Evolutionary conservation across 805 yeast species (phyloP).

Genomic region (Kockiozyma suomiensis): DNA sequence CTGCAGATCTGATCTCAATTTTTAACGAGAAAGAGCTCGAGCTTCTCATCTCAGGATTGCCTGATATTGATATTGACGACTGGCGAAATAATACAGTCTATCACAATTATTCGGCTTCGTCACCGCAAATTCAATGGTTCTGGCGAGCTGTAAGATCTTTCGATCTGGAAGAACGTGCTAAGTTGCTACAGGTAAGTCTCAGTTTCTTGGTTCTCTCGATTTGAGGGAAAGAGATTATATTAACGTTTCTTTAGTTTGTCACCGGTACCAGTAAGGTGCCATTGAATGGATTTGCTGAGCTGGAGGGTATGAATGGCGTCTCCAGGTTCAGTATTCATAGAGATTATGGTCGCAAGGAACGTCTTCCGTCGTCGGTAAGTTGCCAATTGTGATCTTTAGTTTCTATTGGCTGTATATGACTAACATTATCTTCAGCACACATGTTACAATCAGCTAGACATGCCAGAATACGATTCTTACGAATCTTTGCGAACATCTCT

Average conservation of each 20-base stretch:
- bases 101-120: slow-evolving; percentile 77
- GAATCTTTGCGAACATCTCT: slow-evolving; percentile 81
- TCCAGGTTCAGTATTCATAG: slow-evolving; percentile 87
- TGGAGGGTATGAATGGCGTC: slow-evolving; percentile 84
- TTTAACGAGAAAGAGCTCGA: slow-evolving; percentile 97
- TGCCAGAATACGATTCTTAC: slow-evolving; percentile 90
- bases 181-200: slow-evolving; percentile 68
- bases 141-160: slow-evolving; percentile 97
- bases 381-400: background rate
- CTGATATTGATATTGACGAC: slow-evolving; percentile 93
- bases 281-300: slow-evolving; percentile 84
- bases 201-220: too few species aligned
- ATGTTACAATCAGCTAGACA: slow-evolving; percentile 91
- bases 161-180: slow-evolving; percentile 92
- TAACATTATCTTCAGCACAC: slow-evolving; percentile 56
- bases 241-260: slow-evolving; percentile 54
- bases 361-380: slow-evolving; percentile 76
- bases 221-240: too few species aligned
- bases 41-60: slow-evolving; percentile 87
- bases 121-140: slow-evolving; percentile 91
- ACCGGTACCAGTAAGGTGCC: slow-evolving; percentile 98
- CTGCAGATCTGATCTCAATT: slow-evolving; percentile 76
- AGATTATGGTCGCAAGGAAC: slow-evolving; percentile 80
- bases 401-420: background rate
- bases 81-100: slow-evolving; percentile 86